These are phyloP conservation scores for Poteriospumella lacustris DNA, from an alignment of 108 stramenopile species.

Conservation along the genomic window DNA sequence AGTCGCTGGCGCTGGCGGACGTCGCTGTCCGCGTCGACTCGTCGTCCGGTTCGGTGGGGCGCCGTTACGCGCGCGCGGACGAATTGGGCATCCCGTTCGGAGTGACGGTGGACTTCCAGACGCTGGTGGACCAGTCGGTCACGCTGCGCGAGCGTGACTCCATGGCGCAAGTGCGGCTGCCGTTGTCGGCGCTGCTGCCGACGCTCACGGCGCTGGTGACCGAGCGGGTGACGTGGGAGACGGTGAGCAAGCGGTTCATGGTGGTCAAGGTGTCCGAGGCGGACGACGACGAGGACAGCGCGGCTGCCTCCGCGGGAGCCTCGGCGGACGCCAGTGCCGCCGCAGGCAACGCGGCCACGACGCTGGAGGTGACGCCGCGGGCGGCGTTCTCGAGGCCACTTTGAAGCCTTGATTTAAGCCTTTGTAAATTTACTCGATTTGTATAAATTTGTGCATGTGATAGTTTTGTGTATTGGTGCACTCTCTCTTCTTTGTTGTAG, in stretches of 20 bases:
- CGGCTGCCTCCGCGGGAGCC: background rate
- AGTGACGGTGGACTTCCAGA: constrained; percentile 95
- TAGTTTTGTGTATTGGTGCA: too few species aligned
- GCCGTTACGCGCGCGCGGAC: constrained; percentile 83
- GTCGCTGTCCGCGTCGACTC: constrained; percentile 80
- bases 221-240: constrained; percentile 41
- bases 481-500: too few species aligned
- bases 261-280: constrained; percentile 19
- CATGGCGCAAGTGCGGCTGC: constrained; percentile 69
- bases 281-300: constrained; percentile 13
- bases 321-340: background rate
- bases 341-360: background rate
- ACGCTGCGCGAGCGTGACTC: constrained; percentile 97
- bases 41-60: constrained; percentile 76
- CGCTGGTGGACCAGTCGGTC: constrained; percentile 73
- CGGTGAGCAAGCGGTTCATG: constrained; percentile 29
- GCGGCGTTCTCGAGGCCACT: background rate
- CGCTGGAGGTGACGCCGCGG: background rate
- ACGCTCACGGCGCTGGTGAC: constrained; percentile 32
- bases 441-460: too few species aligned
- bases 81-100: constrained; percentile 97
- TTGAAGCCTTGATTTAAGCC: too few species aligned
- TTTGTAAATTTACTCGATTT: too few species aligned
- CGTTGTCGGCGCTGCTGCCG: constrained; percentile 27
- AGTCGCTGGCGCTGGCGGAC: constrained; percentile 71